These are phyloP conservation scores for Leucosporidium scottii DNA, from an alignment of 768 basidiomycete species.

Conservation along the genomic window DNA sequence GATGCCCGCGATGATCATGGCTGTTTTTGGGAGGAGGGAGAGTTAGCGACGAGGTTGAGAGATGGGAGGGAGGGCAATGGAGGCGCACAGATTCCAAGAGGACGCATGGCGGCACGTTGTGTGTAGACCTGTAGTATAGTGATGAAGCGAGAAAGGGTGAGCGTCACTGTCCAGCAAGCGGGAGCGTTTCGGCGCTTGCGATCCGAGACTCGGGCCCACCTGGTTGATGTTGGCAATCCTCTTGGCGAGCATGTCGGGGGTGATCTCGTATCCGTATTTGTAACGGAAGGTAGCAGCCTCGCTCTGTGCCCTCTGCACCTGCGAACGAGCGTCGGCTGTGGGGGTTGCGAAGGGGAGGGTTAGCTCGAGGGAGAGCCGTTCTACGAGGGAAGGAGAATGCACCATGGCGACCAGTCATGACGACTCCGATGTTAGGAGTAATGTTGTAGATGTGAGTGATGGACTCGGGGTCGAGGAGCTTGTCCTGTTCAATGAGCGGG, in stretches of 20 bases:
- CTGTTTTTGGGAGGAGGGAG: constrained; percentile 45
- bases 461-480: constrained; percentile 87
- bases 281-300: constrained; percentile 92
- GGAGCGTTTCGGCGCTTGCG: not conserved
- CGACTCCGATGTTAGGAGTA: constrained; percentile 92
- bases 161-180: not conserved
- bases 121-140: constrained; percentile 61
- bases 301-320: constrained; percentile 72
- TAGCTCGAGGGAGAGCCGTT: not conserved
- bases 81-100: constrained; percentile 79
- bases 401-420: constrained; percentile 97
- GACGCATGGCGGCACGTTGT: constrained; percentile 93
- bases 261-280: constrained; percentile 97
- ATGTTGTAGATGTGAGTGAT: constrained; percentile 94
- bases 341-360: not conserved
- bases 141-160: not conserved
- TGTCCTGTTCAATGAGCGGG: constrained; percentile 58
- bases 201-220: constrained; percentile 17
- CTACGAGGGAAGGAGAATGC: constrained; percentile 34
- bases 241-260: constrained; percentile 88
- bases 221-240: constrained; percentile 96
- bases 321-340: constrained; percentile 82
- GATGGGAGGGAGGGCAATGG: not conserved
- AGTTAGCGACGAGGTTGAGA: constrained; percentile 6
- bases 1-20: constrained; percentile 90